Evolutionary conservation across 345 rosid genomes (phyloP), one percentile per base, ranked within the genome.

Genomic region (Draba incana): DNA sequence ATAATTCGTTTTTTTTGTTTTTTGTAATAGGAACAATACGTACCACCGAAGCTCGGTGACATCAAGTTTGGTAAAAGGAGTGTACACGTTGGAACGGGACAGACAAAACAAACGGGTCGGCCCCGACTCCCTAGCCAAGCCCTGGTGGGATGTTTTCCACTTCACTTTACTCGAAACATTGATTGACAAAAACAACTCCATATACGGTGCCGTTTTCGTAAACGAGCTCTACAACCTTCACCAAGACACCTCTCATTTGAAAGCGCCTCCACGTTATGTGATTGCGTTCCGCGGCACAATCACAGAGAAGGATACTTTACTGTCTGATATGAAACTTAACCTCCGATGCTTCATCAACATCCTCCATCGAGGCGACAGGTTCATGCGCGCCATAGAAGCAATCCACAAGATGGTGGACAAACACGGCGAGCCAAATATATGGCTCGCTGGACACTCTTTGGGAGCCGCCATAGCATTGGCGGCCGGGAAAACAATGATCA

Each of bases 391-490:
- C 6, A 75, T 88, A 24, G 56, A 77, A 58, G 79, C 75, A 45
- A 66, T 79, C 15, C 48, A 63, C 14, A 56, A 25, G 12, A 25
- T 70, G 30, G 78, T 84, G 46, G 55, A 35, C 1, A 8, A 61
- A 7, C 31, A 61, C 10, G 73, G 77, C 3, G 3, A 39, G 1
- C 37, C 77, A 6, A 65, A 71, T 62, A 42, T 85, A 0, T 88
- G 88, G 94, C 60, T 88, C 39, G 69, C 81, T 0, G 94, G 94
- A 24, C 88, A 88, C 62, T 88, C 88, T 69, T 79, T 88, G 5
- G 90, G 94, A 35, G 82, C 94, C 23, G 86, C 81, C 27, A 30
- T 83, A 62, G 83, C 87, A 4, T 50, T 88, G 70, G 79, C 84
- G 45, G 82, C 75, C 2, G 85, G 91, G 31, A 88, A 85, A 70